Evolutionary conservation across 1,139 yeast species (phyloP).

Genomic region (Debaryomyces sp.): DNA sequence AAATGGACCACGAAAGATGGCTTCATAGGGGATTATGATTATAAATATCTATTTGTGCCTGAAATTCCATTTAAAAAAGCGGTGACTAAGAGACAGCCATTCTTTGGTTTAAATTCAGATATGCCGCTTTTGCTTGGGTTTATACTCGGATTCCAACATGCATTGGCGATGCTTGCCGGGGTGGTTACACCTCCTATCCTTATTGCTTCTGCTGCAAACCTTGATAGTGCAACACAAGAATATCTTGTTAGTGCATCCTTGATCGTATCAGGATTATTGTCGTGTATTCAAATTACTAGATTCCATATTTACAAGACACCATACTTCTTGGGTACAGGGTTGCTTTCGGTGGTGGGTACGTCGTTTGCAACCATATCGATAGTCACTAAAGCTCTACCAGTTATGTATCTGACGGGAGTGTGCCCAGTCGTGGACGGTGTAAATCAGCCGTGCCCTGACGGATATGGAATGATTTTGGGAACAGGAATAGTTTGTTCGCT

Average conservation of each 20-base stretch:
- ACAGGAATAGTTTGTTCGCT: slow-evolving; percentile 79
- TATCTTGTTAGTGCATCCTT: slow-evolving; percentile 79
- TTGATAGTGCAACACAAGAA: slow-evolving; percentile 52
- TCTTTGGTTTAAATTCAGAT: slow-evolving; percentile 75
- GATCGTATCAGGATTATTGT: slow-evolving; percentile 73
- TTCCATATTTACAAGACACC: slow-evolving; percentile 73
- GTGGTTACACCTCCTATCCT: slow-evolving; percentile 83
- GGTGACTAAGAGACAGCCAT: slow-evolving; percentile 64
- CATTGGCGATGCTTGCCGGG: slow-evolving; percentile 90
- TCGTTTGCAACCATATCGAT: slow-evolving; percentile 86
- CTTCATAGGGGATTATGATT: slow-evolving; percentile 80
- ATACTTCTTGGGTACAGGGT: slow-evolving; percentile 82
- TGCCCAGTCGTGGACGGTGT: slow-evolving; percentile 68
- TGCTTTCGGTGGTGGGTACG: slow-evolving; percentile 86
- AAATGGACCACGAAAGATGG: slow-evolving; percentile 75
- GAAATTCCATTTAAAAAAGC: slow-evolving; percentile 65
- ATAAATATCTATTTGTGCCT: slow-evolving; percentile 75
- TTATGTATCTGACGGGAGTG: slow-evolving; percentile 73
- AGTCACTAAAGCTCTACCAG: slow-evolving; percentile 72
- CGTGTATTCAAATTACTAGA: slow-evolving; percentile 78
- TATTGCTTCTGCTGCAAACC: slow-evolving; percentile 62
- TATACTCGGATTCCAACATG: slow-evolving; percentile 81
- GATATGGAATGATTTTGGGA: slow-evolving; percentile 84
- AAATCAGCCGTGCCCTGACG: slow-evolving; percentile 81
- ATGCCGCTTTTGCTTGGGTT: slow-evolving; percentile 80